Base-by-base conservation (phyloP, 1,139 yeast genomes). In the Yamadazyma atlantica region DNA sequence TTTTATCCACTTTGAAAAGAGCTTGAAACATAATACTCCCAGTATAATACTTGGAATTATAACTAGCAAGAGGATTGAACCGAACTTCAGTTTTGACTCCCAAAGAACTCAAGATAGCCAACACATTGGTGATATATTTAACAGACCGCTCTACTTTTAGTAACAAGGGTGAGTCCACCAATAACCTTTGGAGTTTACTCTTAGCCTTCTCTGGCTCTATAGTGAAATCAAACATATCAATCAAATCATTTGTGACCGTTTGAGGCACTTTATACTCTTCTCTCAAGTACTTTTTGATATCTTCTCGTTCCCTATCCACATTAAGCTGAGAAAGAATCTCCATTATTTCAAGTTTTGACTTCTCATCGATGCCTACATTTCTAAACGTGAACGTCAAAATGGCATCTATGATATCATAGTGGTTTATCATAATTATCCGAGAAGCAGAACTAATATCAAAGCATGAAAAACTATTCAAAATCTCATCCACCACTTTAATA, bases 1-100 rank as follows among this genome's bases (percentile, higher is more conserved):
- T 62, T 44, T 69, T 73, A 10, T 80, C 71, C 49, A 58, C 47
- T 41, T 85, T 85, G 49, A 79, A 76, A 1, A 88, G 77, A 0
- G 85, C 89, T 52, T 88, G 95, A 55, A 90, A 92, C 95, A 92
- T 88, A 2, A 90, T 64, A 0, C 95, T 95, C 17, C 81, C 81
- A 25, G 71, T 66, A 55, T 89, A 92, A 54, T 88, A 90, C 17
- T 80, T 75, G 31, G 83, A 76, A 50, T 88, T 88, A 58, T 87
- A 87, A 50, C 87, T 88, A 51, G 90, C 78, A 57, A 92, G 70
- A 0, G 97, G 97, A 14, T 71, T 68, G 18, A 88, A 77, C 8
- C 54, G 48, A 3, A 71, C 50, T 1, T 63, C 57, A 0, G 69
- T 53, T 13, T 50, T 50, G 2, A 64, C 48, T 0, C 85, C 88